These are phyloP conservation scores for Colletotrichum aenigma DNA, from an alignment of 2,329 filamentous ascomycete species.

Conservation along the genomic window DNA sequence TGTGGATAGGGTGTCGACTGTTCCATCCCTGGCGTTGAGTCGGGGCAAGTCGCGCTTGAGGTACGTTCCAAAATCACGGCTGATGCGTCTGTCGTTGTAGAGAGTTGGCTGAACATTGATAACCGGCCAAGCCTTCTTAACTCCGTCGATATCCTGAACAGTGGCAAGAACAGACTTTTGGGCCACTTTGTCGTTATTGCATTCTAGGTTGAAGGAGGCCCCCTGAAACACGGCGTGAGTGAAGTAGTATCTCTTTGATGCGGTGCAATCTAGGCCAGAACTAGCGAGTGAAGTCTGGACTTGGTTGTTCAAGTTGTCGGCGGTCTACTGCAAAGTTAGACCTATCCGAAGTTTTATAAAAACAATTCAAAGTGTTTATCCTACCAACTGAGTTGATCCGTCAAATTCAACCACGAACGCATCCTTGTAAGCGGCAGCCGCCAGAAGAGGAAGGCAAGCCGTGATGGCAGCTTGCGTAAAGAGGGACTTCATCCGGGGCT, in stretches of 20 bases:
- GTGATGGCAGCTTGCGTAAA: neutral
- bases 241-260: neutral
- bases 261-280: neutral
- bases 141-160: neutral
- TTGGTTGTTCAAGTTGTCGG: neutral
- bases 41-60: neutral
- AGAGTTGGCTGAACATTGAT: neutral
- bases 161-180: neutral
- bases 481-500: neutral
- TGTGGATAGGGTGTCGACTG: neutral
- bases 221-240: neutral
- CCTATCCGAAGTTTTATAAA: neutral
- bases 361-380: neutral
- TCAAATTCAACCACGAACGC: slow-evolving; percentile 5
- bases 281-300: neutral
- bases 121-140: slow-evolving; percentile 9
- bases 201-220: neutral
- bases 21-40: neutral
- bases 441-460: neutral
- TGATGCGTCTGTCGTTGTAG: neutral
- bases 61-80: neutral
- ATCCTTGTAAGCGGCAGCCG: neutral
- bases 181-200: neutral
- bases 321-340: neutral
- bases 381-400: neutral